Base-by-base conservation (phyloP, 1,139 yeast genomes). In the Geotrichum armillariae region DNA sequence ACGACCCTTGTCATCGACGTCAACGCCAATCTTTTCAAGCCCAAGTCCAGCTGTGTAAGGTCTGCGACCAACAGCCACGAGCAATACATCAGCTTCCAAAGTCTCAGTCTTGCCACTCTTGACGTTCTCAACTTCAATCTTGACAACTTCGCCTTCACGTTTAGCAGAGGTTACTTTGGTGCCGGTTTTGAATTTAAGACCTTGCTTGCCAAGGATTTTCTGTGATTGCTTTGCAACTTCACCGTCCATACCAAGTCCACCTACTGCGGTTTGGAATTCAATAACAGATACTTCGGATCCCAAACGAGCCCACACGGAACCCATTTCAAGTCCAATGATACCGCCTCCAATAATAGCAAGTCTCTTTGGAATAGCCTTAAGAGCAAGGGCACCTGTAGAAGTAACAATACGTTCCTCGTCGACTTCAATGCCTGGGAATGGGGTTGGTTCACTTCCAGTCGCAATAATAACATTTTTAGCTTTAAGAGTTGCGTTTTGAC, bases 301-400 rank as follows among this genome's bases (percentile, higher is more conserved):
- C 64, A 94, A 77, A 74, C 99, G 83, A 53, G 94, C 76, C 85
- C 95, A 94, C 46, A 94, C 99, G 33, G 98, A 90, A 58, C 96
- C 99, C 97, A 94, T 93, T 77, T 94, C 99, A 63, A 94, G 81
- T 67, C 99, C 99, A 69, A 94, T 94, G 74, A 94, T 93, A 78
- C 99, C 99, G 74, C 97, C 99, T 70, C 99, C 99, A 65, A 94
- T 93, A 72, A 94, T 82, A 61, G 95, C 85, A 66, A 94, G 66
- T 69, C 80, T 83, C 79, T 94, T 89, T 70, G 99, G 97, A 57
- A 90, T 79, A 73, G 91, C 96, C 70, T 80, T 79, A 63, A 94
- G 78, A 40, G 85, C 73, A 53, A 94, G 76, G 53, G 90, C 88
- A 65, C 99, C 99, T 46, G 99, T 94, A 27, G 97, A 89, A 34